Evolutionary conservation across 1,284 basidiomycete species (phyloP).

Genomic region (Mycena sp.): DNA sequence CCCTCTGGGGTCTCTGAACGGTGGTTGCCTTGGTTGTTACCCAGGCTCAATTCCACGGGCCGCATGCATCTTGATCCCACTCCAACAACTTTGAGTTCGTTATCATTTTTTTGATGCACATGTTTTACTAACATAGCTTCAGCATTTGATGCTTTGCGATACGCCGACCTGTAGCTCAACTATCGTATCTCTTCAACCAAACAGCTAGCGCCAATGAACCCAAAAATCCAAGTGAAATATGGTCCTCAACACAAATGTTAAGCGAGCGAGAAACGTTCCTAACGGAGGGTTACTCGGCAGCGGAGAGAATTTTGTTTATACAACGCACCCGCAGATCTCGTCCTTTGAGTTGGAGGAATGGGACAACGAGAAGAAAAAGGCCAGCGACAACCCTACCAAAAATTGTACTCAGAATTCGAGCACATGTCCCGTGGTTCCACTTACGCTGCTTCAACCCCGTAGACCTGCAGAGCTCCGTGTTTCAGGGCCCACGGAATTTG

Average conservation of each 20-base stretch:
- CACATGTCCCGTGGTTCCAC: slow-evolving; percentile 16
- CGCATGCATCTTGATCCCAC: not conserved
- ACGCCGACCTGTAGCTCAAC: not conserved
- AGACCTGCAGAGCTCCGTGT: slow-evolving; percentile 57
- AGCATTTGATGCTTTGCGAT: slow-evolving; percentile 3
- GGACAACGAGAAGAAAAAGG: slow-evolving; percentile 54
- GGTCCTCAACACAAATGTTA: no score
- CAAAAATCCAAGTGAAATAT: no score
- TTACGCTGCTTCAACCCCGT: slow-evolving; percentile 59
- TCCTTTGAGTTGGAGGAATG: slow-evolving; percentile 28
- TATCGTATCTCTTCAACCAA: no score
- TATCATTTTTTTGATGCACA: not conserved
- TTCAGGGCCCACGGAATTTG: slow-evolving; percentile 61
- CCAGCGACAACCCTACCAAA: slow-evolving; percentile 48
- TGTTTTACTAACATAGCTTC: not conserved
- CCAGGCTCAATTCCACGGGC: not conserved
- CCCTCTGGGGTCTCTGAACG: no score
- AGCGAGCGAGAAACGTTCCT: no score
- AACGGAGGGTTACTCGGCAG: no score
- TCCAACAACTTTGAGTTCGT: not conserved
- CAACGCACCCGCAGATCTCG: not conserved
- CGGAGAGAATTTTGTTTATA: no score
- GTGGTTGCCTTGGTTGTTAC: not conserved
- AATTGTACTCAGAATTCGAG: not conserved
- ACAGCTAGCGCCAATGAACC: no score